These are phyloP conservation scores for Hymenoscyphus occultus DNA, from an alignment of 2,329 filamentous ascomycete species.

Conservation along the genomic window DNA sequence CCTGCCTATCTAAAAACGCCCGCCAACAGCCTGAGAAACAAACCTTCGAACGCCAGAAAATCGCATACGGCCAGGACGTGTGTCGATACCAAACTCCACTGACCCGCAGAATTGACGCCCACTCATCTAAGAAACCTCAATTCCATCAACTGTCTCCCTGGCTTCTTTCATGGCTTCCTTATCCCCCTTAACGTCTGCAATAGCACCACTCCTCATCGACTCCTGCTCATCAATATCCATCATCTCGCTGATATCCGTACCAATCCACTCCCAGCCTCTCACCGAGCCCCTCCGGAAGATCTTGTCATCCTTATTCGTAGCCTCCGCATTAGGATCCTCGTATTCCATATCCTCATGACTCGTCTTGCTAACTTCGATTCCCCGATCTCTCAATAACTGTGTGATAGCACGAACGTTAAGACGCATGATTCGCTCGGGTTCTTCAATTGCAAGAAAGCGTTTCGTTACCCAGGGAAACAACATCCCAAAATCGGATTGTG, in stretches of 20 bases:
- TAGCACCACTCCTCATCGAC: slow-evolving; percentile 12
- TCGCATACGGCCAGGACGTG: neutral
- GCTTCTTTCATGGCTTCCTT: neutral
- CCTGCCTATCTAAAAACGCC: too few species aligned
- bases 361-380: slow-evolving; percentile 49
- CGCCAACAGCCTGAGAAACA: too few species aligned
- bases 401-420: slow-evolving; percentile 58
- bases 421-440: slow-evolving; percentile 56
- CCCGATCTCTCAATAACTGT: slow-evolving; percentile 53
- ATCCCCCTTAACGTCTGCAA: slow-evolving; percentile 7
- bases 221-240: slow-evolving; percentile 23
- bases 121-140: slow-evolving; percentile 1
- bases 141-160: slow-evolving; percentile 2
- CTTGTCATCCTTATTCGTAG: slow-evolving; percentile 24
- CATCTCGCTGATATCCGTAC: slow-evolving; percentile 23
- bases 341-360: slow-evolving; percentile 41
- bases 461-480: slow-evolving; percentile 71
- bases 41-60: too few species aligned
- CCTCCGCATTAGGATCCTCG: slow-evolving; percentile 12
- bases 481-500: slow-evolving; percentile 79
- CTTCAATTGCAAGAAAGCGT: slow-evolving; percentile 54
- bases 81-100: neutral
- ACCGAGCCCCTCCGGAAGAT: slow-evolving; percentile 30
- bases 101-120: neutral
- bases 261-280: slow-evolving; percentile 34